These are phyloP conservation scores for Marsdenia floribunda DNA, from an alignment of 257 asterid species.

Conservation along the genomic window DNA sequence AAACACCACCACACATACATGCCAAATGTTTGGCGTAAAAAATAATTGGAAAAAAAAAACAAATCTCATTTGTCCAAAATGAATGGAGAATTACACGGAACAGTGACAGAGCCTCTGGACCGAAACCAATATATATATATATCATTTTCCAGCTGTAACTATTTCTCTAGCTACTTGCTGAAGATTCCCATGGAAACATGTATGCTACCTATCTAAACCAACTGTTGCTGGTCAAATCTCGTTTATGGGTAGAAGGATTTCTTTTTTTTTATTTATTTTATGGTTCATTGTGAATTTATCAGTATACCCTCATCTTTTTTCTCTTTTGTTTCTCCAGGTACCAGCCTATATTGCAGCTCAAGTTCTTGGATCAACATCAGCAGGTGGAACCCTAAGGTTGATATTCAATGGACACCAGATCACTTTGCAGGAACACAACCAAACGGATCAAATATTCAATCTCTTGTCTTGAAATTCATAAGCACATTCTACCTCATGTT, in stretches of 20 bases:
- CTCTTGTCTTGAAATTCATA: slow-evolving; percentile 64
- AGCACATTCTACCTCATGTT: slow-evolving; percentile 93
- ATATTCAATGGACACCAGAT: slow-evolving; percentile 59
- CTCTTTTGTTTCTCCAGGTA: slow-evolving; percentile 34
- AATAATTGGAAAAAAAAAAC: too few species aligned
- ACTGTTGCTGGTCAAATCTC: background rate
- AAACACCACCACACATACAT: too few species aligned
- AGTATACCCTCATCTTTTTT: background rate
- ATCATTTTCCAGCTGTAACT: slow-evolving; percentile 37
- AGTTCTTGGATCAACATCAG: slow-evolving; percentile 62
- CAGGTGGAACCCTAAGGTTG: slow-evolving; percentile 70
- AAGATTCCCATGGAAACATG: slow-evolving; percentile 45
- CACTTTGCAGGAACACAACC: slow-evolving; percentile 78
- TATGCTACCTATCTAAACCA: background rate
- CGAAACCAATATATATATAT: too few species aligned
- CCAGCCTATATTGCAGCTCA: slow-evolving; percentile 73
- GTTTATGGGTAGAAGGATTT: background rate
- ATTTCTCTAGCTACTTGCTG: slow-evolving; percentile 33
- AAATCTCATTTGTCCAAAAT: too few species aligned
- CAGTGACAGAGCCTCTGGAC: too few species aligned
- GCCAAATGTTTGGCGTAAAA: too few species aligned
- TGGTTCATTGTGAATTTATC: too few species aligned
- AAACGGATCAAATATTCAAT: slow-evolving; percentile 48
- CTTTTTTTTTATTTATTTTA: too few species aligned
- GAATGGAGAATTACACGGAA: too few species aligned